Evolutionary conservation across 169 alveolate species (phyloP), one percentile per base, ranked within the genome.

Genomic region (Cystoisospora suis): DNA sequence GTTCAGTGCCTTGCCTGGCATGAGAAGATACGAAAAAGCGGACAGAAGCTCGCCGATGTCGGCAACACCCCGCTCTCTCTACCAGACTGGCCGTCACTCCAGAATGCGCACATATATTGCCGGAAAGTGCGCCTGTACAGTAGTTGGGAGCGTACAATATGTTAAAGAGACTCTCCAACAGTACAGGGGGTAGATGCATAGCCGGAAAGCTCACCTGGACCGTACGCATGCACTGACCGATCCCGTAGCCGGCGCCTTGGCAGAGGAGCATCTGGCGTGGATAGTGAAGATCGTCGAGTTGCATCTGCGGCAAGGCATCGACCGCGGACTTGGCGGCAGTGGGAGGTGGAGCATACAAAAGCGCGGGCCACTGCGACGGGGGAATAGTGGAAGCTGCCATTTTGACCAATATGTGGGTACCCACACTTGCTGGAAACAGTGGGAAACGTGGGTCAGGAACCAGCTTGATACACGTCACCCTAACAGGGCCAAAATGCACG

Each of bases 221-320:
- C 46, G 42, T 72, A 29, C 83, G 47, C 1, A 17, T 40, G 83
- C 83, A 72, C 83, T 72, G 83, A 0, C 1, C 46, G 34, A 72
- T 15, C 38, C 58, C 36, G 83, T 72, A 72, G n/a, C 83, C 83
- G 32, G 83, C 49, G 27, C 83, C 83, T 72, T 38, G 6, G 83
- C 83, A 72, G 83, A 72, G 83, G 5, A 72, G 83, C 83, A 72
- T 72, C 45, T 72, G 83, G 12, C 83, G 36, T 2, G 83, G 32
- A 34, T 72, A 72, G 56, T 72, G 83, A 5, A 72, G 56, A 27
- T 72, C 83, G 56, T 72, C 83, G 56, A 72, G 56, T 17, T 72
- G 83, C 83, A 72, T 72, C 20, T 72, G 27, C 3, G 83, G n/a
- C 23, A 72, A 53, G 5, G 47, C 83, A 0, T 72, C 83, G 47